Evolutionary conservation across 2,329 filamentous ascomycete species (phyloP).

Genomic region (Exophiala alcalophila): DNA sequence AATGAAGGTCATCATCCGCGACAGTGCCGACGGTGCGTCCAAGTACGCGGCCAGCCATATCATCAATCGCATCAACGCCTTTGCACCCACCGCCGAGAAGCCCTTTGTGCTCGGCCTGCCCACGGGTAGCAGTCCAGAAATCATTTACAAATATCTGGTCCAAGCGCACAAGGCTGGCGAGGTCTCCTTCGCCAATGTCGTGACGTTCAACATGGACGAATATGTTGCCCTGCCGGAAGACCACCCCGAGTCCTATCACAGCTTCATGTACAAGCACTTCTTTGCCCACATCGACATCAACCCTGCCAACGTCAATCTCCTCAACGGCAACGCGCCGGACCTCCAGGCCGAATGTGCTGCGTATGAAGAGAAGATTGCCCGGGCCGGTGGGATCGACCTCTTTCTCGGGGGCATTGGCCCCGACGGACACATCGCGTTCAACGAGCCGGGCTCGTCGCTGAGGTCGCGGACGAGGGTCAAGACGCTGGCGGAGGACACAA

Average conservation of each 20-base stretch:
- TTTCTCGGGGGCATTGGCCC: conserved; percentile 83
- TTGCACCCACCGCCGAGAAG: conserved; percentile 66
- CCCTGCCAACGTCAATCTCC: conserved; percentile 78
- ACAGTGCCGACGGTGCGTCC: conserved; percentile 66
- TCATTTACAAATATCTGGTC: conserved; percentile 74
- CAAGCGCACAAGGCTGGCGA: conserved; percentile 45
- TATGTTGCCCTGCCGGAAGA: conserved; percentile 80
- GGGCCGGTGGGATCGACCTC: conserved; percentile 74
- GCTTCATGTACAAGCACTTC: conserved; percentile 91
- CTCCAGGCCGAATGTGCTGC: conserved; percentile 72
- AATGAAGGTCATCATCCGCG: conserved; percentile 82
- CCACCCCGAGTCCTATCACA: conserved; percentile 82
- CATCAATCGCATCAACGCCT: conserved; percentile 74
- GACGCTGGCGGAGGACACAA: conserved; percentile 82
- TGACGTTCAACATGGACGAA: conserved; percentile 94
- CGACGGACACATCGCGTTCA: conserved; percentile 87
- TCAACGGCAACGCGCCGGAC: conserved; percentile 75
- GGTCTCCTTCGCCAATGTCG: conserved; percentile 82
- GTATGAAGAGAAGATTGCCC: conserved; percentile 75
- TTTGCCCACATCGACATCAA: conserved; percentile 81
- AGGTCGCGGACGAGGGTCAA: conserved; percentile 78
- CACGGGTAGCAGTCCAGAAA: conserved; percentile 76
- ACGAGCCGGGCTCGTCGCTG: conserved; percentile 79
- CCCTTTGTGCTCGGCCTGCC: conserved; percentile 82
- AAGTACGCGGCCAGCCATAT: conserved; percentile 79